These are phyloP conservation scores for Oryza glumipatula DNA, from an alignment of 176 grass and related monocot species.

Conservation along the genomic window DNA sequence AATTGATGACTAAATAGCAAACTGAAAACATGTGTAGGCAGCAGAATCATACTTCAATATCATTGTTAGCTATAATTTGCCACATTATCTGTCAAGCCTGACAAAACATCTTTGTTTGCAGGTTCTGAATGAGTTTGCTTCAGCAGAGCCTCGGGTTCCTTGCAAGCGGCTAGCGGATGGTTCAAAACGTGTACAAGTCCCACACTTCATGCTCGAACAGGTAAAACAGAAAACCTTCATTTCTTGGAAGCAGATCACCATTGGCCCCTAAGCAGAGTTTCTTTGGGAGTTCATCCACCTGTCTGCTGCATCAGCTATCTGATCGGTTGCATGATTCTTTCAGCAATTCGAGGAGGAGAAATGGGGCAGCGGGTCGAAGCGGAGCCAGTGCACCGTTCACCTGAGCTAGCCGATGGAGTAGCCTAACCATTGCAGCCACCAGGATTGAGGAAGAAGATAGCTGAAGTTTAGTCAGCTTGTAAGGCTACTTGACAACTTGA, in stretches of 20 bases:
- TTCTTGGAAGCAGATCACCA: background rate
- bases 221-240: background rate
- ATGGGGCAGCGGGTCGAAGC: slow-evolving; percentile 3
- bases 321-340: background rate
- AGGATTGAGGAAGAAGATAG: background rate
- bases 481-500: background rate
- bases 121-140: slow-evolving; percentile 78
- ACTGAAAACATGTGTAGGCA: background rate
- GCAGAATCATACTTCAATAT: background rate
- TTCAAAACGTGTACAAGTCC: slow-evolving; percentile 84
- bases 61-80: background rate
- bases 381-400: slow-evolving; percentile 57
- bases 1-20: background rate
- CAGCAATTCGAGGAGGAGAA: slow-evolving; percentile 53
- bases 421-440: background rate
- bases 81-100: background rate
- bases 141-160: slow-evolving; percentile 38
- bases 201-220: slow-evolving; percentile 61
- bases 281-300: background rate
- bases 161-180: slow-evolving; percentile 83
- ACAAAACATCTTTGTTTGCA: slow-evolving; percentile 17
- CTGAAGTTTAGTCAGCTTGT: background rate
- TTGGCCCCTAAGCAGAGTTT: fast-evolving
- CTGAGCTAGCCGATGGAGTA: slow-evolving; percentile 3
- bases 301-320: too few relatives aligned